phyloP scores from a whole-genome alignment of 164 flowering plant genomes.

The Vitis rupestris region DNA sequence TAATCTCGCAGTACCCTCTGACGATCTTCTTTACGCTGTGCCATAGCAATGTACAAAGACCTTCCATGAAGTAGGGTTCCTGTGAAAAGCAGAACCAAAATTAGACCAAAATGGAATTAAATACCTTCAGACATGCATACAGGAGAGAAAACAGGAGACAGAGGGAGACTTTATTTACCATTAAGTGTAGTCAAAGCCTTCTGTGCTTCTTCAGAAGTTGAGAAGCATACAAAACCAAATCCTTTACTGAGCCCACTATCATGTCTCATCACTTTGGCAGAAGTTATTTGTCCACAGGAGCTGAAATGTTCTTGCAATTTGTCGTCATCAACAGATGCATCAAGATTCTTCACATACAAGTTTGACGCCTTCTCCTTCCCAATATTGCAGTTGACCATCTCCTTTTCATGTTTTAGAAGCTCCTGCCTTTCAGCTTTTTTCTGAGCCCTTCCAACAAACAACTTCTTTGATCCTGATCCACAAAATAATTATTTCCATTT shows the following conservation, averaged over 20 bases:
- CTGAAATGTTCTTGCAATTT: constrained; percentile 28
- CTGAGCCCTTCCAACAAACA: constrained; percentile 46
- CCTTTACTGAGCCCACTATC: constrained; percentile 34
- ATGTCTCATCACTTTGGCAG: constrained; percentile 34
- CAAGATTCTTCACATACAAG: constrained; percentile 41
- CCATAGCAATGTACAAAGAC: constrained; percentile 25
- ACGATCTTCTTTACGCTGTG: constrained; percentile 24
- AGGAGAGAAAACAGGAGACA: neutral
- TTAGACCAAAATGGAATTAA: neutral
- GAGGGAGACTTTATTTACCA: constrained; percentile 9
- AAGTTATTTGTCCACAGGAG: constrained; percentile 30
- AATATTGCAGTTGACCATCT: neutral
- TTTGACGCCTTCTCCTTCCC: constrained; percentile 26
- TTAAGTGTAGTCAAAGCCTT: constrained; percentile 20
- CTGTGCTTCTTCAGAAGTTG: constrained; percentile 26
- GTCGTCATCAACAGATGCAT: constrained; percentile 25
- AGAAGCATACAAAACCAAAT: constrained; percentile 46
- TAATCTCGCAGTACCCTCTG: neutral
- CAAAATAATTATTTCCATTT: constrained; percentile 1
- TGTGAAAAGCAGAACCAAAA: neutral
- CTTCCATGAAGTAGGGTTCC: constrained; percentile 12
- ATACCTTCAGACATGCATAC: neutral
- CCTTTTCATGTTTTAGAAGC: constrained; percentile 13
- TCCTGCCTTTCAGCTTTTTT: constrained; percentile 40
- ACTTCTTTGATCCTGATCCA: constrained; percentile 35